These are phyloP conservation scores for Globisporangium sylvaticum DNA, from an alignment of 352 stramenopile genomes.

Conservation along the genomic window DNA sequence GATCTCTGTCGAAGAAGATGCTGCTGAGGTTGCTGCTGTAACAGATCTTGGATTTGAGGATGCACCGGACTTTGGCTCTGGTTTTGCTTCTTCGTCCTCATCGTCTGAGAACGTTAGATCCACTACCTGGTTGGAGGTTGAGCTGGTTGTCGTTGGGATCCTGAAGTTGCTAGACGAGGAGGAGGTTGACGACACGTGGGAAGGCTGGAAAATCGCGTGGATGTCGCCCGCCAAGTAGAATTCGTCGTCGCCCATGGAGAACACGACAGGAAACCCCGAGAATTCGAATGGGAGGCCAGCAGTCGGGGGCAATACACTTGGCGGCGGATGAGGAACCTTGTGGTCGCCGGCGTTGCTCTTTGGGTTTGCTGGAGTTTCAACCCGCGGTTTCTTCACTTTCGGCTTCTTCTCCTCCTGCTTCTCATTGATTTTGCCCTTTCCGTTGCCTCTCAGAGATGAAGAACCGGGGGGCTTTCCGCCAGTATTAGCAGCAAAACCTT, in stretches of 20 bases:
- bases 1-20: conserved; percentile 1
- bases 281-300: conserved; percentile 1
- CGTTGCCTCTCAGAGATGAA: neutral
- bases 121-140: conserved; percentile 10
- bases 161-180: neutral
- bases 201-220: conserved; percentile 31
- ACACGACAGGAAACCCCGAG: conserved; percentile 22
- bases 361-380: neutral
- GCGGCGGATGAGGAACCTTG: neutral
- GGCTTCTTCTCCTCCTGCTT: neutral
- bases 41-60: neutral
- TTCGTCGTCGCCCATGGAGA: conserved; percentile 28
- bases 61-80: neutral
- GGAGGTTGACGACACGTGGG: neutral
- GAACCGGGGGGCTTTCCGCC: neutral
- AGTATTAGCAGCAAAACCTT: too few species aligned
- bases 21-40: neutral
- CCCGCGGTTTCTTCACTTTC: conserved; percentile 22
- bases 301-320: neutral
- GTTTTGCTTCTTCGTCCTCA: neutral
- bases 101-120: conserved; percentile 31
- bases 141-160: neutral
- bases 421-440: neutral
- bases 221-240: conserved; percentile 50
- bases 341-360: neutral